Evolutionary conservation across 768 basidiomycete species (phyloP).

Genomic region (Xerocomus spinulosus): DNA sequence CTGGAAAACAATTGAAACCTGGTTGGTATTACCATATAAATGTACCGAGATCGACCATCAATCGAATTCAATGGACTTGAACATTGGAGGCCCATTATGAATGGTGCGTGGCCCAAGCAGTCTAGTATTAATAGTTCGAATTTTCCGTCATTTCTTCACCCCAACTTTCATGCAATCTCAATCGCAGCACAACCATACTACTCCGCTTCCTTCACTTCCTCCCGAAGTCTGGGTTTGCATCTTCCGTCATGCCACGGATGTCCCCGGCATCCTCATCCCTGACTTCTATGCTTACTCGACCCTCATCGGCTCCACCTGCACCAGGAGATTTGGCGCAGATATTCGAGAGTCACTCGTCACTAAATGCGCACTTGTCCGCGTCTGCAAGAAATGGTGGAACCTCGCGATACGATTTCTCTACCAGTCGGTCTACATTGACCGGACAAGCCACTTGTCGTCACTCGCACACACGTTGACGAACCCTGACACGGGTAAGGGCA

Average conservation of each 20-base stretch:
- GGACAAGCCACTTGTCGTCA: conserved; percentile 14
- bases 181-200: no score
- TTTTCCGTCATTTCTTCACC: no score
- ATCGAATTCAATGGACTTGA: no score
- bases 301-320: conserved; percentile 6
- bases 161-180: conserved; percentile 16
- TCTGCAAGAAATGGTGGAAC: conserved; percentile 28
- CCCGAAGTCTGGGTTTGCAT: conserved; percentile 23
- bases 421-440: conserved; percentile 20
- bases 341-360: conserved; percentile 21
- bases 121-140: no score
- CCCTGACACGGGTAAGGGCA: conserved; percentile 8
- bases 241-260: conserved; percentile 19
- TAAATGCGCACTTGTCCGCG: conserved; percentile 24
- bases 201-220: no score
- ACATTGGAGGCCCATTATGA: no score
- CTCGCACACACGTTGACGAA: conserved; percentile 12
- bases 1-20: no score
- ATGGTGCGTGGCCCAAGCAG: no score
- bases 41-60: no score
- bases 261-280: conserved; percentile 18
- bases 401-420: conserved; percentile 23
- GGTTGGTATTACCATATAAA: no score
- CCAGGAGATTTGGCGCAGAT: conserved; percentile 1
- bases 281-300: conserved; percentile 19